These are phyloP conservation scores for Penicillium canariense DNA, from an alignment of 495 filamentous ascomycete genomes.

Conservation along the genomic window DNA sequence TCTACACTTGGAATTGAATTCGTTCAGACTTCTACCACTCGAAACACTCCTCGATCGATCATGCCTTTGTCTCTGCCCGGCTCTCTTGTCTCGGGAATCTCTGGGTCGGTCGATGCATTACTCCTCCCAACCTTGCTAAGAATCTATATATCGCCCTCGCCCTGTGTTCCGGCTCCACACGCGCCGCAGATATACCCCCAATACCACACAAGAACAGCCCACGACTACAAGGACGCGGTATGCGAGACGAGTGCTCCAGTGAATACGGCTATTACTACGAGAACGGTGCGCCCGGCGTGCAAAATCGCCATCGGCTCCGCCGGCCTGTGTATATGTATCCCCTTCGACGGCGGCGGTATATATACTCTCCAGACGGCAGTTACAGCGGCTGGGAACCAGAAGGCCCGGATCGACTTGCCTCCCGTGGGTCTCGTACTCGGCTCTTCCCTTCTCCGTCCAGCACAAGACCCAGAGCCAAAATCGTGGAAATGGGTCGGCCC, in stretches of 20 bases:
- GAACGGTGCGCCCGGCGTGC: background rate
- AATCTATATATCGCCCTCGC: background rate
- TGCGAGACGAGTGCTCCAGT: background rate
- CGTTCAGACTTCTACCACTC: background rate
- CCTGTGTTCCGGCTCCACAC: background rate
- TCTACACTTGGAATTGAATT: background rate
- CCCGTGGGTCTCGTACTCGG: background rate
- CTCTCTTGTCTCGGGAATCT: constrained; percentile 2
- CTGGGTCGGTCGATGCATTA: background rate
- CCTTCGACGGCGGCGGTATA: background rate
- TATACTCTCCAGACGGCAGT: too few relatives aligned
- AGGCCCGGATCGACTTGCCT: background rate
- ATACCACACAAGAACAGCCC: background rate
- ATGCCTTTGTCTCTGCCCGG: constrained; percentile 14
- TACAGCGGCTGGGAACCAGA: background rate
- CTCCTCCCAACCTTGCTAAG: background rate
- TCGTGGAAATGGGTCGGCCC: background rate
- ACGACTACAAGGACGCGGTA: background rate
- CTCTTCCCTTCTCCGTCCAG: background rate
- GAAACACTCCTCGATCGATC: constrained; percentile 9
- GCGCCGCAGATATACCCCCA: too few relatives aligned
- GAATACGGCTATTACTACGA: background rate
- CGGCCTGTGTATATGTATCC: background rate
- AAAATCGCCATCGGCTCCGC: background rate
- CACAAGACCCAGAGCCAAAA: background rate